A percentile compares a stretch with the other conserved stretches of the same genome.
Evolutionary conservation across 768 basidiomycete species (phyloP).

Genomic region (Amanita polypyramis): DNA sequence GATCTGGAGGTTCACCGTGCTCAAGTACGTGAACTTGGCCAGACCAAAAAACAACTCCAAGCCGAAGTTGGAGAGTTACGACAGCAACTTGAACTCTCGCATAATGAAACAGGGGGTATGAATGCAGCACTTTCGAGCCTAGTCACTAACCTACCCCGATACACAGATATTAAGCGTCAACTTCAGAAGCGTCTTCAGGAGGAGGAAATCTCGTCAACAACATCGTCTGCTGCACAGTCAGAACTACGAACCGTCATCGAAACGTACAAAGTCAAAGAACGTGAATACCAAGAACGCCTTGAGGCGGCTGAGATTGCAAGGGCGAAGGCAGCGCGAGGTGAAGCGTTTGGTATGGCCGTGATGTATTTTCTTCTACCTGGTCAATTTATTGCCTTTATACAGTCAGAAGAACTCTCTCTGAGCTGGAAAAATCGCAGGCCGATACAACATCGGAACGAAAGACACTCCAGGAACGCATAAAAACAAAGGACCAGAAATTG

Average conservation of each 20-base stretch:
- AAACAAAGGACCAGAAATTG: conserved; percentile 39
- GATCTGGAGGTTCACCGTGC: conserved; percentile 58
- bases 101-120: conserved; percentile 50
- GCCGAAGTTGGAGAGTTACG: conserved; percentile 40
- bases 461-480: conserved; percentile 36
- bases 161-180: conserved; percentile 45
- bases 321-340: conserved; percentile 53
- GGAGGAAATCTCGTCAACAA: conserved; percentile 45
- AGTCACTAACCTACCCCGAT: conserved; percentile 4
- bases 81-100: conserved; percentile 47
- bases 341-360: conserved; percentile 41
- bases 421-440: conserved; percentile 48
- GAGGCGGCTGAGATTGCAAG: conserved; percentile 62
- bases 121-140: conserved; percentile 8
- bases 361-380: neutral
- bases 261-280: conserved; percentile 54
- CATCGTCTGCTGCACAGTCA: conserved; percentile 49
- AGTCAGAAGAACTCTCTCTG: conserved; percentile 54
- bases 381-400: conserved; percentile 8
- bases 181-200: conserved; percentile 53
- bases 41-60: conserved; percentile 49
- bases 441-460: conserved; percentile 43
- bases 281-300: conserved; percentile 44
- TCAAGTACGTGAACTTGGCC: conserved; percentile 48
- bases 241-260: conserved; percentile 58